Evolutionary conservation across 2,329 filamentous ascomycete species (phyloP), one percentile per base, ranked within the genome.

Genomic region (Neofusicoccum sp.): DNA sequence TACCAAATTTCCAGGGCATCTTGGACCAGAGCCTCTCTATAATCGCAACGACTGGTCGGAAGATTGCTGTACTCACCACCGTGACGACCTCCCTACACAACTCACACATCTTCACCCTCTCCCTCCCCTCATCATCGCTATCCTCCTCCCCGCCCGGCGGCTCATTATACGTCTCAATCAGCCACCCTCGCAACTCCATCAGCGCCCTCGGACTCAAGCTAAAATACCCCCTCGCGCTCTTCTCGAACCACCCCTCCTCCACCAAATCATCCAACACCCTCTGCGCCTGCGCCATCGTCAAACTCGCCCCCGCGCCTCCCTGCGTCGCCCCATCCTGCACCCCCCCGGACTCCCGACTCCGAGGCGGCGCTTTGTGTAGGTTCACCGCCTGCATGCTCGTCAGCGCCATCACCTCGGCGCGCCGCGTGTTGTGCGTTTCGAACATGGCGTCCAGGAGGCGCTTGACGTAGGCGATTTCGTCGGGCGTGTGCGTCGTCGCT

Each of bases 1-100:
- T 31, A 4, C 61, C 12, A 31, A n/a, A 4, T 2, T 54, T 2
- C 22, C 28, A 16, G 45, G 3, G 29, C 11, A 29, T 54, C 11
- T 31, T 14, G 28, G 28, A 28, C 9, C 14, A 48, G 22, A 50
- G 34, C 12, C 22, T 9, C 12, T 8, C 16, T 22, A 63, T 31
- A 50, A 39, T 12, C 16, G 22, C 6, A 45, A 54, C 45, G 56
- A 37, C 22, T 22, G 22, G 22, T 22, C 22, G 22, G 3, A 3
- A 41, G 75, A 78, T 67, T 71, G 84, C 84, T n/a, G 14, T 7
- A 58, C 54, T 45, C 41, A 58, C 54, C 67, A 90, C 80, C 0
- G 94, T 99, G 44, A 98, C 86, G 66, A 98, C 89, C 67, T 97
- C 93, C 75, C 87, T 90, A 77, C 95, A 99, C 0, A 91, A 93